A percentile compares a stretch with the other conserved stretches of the same genome.
phyloP scores from a whole-genome alignment of 495 filamentous ascomycete genomes.

The Thozetella sp. region DNA sequence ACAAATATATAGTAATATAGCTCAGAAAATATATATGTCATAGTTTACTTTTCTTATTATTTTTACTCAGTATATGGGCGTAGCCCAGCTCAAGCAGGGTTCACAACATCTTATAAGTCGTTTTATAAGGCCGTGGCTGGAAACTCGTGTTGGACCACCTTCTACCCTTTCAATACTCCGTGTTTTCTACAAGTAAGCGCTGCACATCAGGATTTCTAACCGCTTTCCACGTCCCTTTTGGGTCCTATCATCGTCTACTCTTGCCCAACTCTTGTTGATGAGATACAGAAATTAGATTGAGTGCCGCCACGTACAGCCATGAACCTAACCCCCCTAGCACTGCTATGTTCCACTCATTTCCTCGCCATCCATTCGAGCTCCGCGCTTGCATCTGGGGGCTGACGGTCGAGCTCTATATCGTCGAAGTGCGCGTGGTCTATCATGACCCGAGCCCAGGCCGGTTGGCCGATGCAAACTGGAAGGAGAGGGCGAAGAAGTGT shows the following conservation, averaged over 20 bases:
- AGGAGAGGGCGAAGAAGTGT: background rate
- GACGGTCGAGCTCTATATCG: conserved; percentile 17
- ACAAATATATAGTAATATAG: too few relatives aligned
- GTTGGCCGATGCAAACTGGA: background rate
- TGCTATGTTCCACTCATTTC: conserved; percentile 17
- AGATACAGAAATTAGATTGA: background rate
- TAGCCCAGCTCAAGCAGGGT: too few relatives aligned
- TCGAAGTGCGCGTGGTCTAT: conserved; percentile 15
- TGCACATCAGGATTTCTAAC: too few relatives aligned
- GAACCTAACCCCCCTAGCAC: conserved; percentile 9
- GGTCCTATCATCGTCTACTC: background rate
- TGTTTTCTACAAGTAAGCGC: too few relatives aligned
- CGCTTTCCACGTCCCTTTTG: too few relatives aligned
- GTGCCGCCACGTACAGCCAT: conserved; percentile 2
- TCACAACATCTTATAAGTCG: too few relatives aligned
- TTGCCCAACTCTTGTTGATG: background rate
- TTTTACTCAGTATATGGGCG: too few relatives aligned
- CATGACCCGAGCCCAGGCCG: conserved; percentile 1
- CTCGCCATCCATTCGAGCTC: conserved; percentile 18
- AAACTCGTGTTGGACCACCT: too few relatives aligned
- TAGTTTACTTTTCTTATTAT: too few relatives aligned
- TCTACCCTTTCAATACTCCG: too few relatives aligned
- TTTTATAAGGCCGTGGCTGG: too few relatives aligned
- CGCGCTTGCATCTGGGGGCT: conserved; percentile 18
- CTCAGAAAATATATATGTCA: too few relatives aligned